Evolutionary conservation across 176 grass and related monocot genomes (phyloP).

Genomic region (Guadua angustifolia): DNA sequence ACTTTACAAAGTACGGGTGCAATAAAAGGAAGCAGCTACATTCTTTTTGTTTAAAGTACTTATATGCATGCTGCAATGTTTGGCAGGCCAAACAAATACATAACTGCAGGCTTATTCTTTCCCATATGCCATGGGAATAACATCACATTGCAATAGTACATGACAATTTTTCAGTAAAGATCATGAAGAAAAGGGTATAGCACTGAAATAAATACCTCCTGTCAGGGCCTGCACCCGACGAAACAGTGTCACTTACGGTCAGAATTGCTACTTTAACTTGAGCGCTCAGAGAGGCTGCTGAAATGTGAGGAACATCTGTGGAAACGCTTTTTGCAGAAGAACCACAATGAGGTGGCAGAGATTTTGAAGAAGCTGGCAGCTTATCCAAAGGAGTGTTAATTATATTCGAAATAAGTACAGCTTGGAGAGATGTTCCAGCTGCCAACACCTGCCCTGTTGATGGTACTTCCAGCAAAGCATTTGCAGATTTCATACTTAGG

Average conservation of each 20-base stretch:
- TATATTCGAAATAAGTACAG: slow-evolving; percentile 78
- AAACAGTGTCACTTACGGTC: slow-evolving; percentile 97
- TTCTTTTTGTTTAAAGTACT: not conserved
- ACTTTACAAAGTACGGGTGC: slow-evolving; percentile 16
- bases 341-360: slow-evolving; percentile 29
- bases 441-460: slow-evolving; percentile 59
- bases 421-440: slow-evolving; percentile 69
- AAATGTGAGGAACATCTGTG: slow-evolving; percentile 24
- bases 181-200: not conserved
- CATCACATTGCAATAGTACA: slow-evolving; percentile 17
- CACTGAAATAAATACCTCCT: slow-evolving; percentile 68
- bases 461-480: slow-evolving; percentile 78
- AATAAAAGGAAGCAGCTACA: not conserved
- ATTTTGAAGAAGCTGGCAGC: slow-evolving; percentile 6
- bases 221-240: slow-evolving; percentile 75
- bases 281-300: slow-evolving; percentile 40
- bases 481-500: slow-evolving; percentile 95
- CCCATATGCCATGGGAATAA: not conserved
- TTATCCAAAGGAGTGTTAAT: slow-evolving; percentile 49
- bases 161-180: slow-evolving; percentile 11
- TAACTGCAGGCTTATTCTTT: not conserved
- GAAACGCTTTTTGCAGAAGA: slow-evolving; percentile 27
- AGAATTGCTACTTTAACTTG: slow-evolving; percentile 81
- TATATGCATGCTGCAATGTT: not conserved
- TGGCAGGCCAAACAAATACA: not conserved